Base-by-base conservation (phyloP, 805 yeast species). In the Metschnikowia orientalis region DNA sequence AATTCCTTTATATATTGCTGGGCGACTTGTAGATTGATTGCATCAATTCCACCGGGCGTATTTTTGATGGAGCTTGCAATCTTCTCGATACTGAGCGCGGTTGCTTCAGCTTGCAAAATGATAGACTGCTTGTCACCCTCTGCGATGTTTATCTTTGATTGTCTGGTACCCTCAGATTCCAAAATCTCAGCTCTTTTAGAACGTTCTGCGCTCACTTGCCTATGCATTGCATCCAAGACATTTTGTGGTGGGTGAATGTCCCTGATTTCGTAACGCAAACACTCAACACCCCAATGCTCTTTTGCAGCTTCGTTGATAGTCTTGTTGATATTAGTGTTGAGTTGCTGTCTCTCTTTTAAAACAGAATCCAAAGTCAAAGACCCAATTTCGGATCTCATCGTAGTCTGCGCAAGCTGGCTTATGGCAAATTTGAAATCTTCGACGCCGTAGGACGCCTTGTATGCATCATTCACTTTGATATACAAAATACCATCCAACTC, bases 361-460 rank as follows among this genome's bases (percentile, higher is more conserved):
- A 84, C 94, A 28, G 79, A 76, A 54, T 86, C 95, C 48, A 85
- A 69, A 3, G 88, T 70, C 65, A 85, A 63, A 44, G 83, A 85
- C 31, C 95, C 95, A 51, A 85, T 85, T 56, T 85, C 95, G 1
- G 87, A 78, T 50, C 95, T 69, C 95, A 85, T 85, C 9, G 95
- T 83, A 8, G 95, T 86, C 56, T 85, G 95, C 0, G 95, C 95
- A 44, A 86, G 70, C 58, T 86, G 95, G 24, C 82, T 69, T 34
- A 86, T 77, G 23, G 95, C 95, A 54, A 81, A 86, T 51, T 80
- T 85, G 30, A 88, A 86, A 50, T 85, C 89, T 52, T 86, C 95
- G 12, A 85, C 94, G 9, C 94, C 94, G 49, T 85, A 85, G 26
- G 85, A 75, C 3, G 95, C 95, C 62, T 81, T 83, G 56, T 80